A percentile compares a stretch with the other conserved stretches of the same genome.
Evolutionary conservation across 192 early-diverging fungal genomes (phyloP).

Genomic region (Mortierella claussenii): DNA sequence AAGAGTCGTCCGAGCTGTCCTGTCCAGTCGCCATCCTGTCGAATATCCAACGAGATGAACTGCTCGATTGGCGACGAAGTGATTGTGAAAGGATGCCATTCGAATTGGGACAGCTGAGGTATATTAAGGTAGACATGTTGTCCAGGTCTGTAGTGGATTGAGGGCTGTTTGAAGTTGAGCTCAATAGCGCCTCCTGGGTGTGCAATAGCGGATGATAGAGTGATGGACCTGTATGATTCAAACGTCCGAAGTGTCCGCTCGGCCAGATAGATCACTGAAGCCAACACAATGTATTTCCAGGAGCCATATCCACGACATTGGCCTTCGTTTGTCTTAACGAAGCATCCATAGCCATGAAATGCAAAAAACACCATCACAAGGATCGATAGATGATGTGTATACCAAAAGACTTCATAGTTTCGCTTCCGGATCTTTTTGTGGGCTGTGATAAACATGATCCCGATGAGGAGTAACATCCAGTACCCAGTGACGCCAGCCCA

Average conservation of each 20-base stretch:
- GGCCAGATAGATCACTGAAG: slow-evolving; percentile 63
- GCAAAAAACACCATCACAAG: slow-evolving; percentile 69
- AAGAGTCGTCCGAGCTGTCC: slow-evolving; percentile 30
- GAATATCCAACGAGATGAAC: slow-evolving; percentile 52
- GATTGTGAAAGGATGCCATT: slow-evolving; percentile 85
- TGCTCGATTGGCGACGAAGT: slow-evolving; percentile 58
- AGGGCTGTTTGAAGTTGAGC: slow-evolving; percentile 65
- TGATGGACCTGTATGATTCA: slow-evolving; percentile 60
- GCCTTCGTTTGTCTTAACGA: slow-evolving; percentile 60
- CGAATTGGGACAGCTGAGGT: slow-evolving; percentile 71
- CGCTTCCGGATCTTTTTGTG: slow-evolving; percentile 64
- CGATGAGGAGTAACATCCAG: slow-evolving; percentile 69
- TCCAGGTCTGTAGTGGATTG: slow-evolving; percentile 61
- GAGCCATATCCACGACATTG: slow-evolving; percentile 56
- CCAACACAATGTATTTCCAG: slow-evolving; percentile 62
- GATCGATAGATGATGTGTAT: slow-evolving; percentile 79
- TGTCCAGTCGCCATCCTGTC: slow-evolving; percentile 59
- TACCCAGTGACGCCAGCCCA: slow-evolving; percentile 76
- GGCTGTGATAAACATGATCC: slow-evolving; percentile 71
- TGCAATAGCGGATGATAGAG: slow-evolving; percentile 71
- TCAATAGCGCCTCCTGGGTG: slow-evolving; percentile 80
- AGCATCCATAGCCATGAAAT: slow-evolving; percentile 70
- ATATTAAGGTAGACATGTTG: slow-evolving; percentile 82
- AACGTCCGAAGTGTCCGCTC: slow-evolving; percentile 72
- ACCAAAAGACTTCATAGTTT: slow-evolving; percentile 82